Evolutionary conservation across 1,284 basidiomycete genomes (phyloP), one percentile per base, ranked within the genome.

Genomic region (Apiotrichum brassicae): DNA sequence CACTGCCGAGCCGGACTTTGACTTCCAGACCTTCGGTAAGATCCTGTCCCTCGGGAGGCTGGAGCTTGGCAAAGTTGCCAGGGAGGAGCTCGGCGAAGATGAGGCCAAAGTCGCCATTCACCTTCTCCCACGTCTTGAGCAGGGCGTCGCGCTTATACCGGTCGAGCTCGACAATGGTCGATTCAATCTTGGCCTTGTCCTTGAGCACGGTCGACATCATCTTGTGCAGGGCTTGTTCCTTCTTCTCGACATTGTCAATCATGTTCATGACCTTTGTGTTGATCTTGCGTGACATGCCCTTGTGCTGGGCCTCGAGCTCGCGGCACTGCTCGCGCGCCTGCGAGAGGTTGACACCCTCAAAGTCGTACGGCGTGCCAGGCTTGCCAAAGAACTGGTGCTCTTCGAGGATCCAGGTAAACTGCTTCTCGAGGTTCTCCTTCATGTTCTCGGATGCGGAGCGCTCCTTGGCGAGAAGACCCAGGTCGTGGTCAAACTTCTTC

Each of bases 61-160:
- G 87, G 24, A 99, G 77, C 70, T 92, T 95, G 9, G 91, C 91
- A 67, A 93, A 95, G 72, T 98, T 99, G 25, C 93, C 93, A 0
- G 95, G 95, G 1, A 99, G 74, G 1, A 99, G 78, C 64, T 98
- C 95, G 6, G 83, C 91, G 68, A 99, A 99, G 70, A 98, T 98
- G 11, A 82, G 83, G 13, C 95, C 95, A 69, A 99, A 98, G 71
- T 97, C 94, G 44, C 89, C 49, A 63, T 90, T 88, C 59, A 99
- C 95, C 68, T 95, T 97, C 62, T 85, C 81, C 91, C 93, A 98
- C 0, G 94, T 97, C 73, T 86, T 92, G 65, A 85, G 81, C 46
- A 98, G 77, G 0, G 95, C 90, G 61, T 95, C 93, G 25, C 85
- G 82, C 74, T 98, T 98, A 75, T 95, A 93, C 43, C 84, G 79